Conservation (phyloP, 306 rosid species). For the Vigna trinervia region DNA sequence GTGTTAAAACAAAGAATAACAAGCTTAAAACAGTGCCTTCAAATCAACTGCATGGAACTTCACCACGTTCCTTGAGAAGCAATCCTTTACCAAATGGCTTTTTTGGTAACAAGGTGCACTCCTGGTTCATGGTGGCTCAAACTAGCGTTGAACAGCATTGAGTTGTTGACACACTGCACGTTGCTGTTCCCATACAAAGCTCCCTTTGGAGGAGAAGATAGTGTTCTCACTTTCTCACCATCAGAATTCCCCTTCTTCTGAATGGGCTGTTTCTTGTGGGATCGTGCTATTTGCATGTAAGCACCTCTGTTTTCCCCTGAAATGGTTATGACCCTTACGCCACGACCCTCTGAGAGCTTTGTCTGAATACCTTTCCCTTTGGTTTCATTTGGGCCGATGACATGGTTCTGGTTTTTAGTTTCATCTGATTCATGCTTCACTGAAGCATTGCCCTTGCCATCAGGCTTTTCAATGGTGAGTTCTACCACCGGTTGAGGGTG, state of each 20-base stretch:
- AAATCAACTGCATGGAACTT: slow-evolving; percentile 40
- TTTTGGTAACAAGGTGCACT: slow-evolving; percentile 57
- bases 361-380: slow-evolving; percentile 33
- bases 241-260: slow-evolving; percentile 33
- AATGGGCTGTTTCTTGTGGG: slow-evolving; percentile 56
- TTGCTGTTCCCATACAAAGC: slow-evolving; percentile 71
- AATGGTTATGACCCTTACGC: slow-evolving; percentile 65
- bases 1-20: slow-evolving; percentile 18
- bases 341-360: slow-evolving; percentile 44
- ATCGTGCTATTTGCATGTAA: slow-evolving; percentile 58
- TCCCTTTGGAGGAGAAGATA: slow-evolving; percentile 38
- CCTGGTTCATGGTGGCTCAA: slow-evolving; percentile 76
- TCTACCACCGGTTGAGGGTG: slow-evolving; percentile 51
- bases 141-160: slow-evolving; percentile 53
- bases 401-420: not conserved
- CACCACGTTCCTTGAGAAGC: not conserved
- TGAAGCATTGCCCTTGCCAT: not conserved
- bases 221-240: slow-evolving; percentile 34
- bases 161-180: slow-evolving; percentile 79
- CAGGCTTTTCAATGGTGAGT: slow-evolving; percentile 54
- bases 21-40: not conserved
- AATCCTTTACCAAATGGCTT: slow-evolving; percentile 40
- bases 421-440: not conserved
- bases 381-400: not conserved
- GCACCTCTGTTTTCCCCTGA: slow-evolving; percentile 92